phyloP scores from a whole-genome alignment of 1,284 basidiomycete species.

The Agaricales sp. region DNA sequence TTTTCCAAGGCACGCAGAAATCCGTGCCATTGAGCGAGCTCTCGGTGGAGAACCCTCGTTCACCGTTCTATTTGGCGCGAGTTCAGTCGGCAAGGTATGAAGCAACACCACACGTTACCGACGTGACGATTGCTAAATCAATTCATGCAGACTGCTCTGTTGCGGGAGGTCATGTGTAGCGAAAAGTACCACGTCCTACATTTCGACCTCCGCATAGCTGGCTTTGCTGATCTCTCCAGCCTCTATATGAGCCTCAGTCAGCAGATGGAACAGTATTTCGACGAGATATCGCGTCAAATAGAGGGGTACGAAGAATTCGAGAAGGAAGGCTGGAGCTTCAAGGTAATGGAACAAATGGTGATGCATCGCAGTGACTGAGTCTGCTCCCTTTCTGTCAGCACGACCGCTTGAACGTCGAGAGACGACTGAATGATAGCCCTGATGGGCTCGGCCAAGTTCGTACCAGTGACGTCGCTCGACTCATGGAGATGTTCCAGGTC shows the following conservation, averaged over 20 bases:
- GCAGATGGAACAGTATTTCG: conserved; percentile 76
- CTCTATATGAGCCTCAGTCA: conserved; percentile 65
- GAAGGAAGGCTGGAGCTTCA: conserved; percentile 69
- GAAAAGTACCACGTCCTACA: conserved; percentile 68
- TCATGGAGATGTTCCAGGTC: conserved; percentile 78
- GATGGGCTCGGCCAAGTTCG: conserved; percentile 36
- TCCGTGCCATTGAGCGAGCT: conserved; percentile 48
- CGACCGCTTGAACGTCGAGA: conserved; percentile 62
- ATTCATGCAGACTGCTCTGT: conserved; percentile 51
- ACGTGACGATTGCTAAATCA: conserved; percentile 4
- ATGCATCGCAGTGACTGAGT: conserved; percentile 2
- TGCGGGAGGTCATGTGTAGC: conserved; percentile 64
- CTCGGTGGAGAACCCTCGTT: conserved; percentile 67
- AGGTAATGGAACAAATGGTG: conserved; percentile 29
- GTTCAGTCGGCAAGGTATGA: conserved; percentile 64
- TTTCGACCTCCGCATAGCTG: conserved; percentile 76
- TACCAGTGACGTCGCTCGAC: conserved; percentile 70
- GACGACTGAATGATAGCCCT: conserved; percentile 36
- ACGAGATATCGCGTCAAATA: conserved; percentile 44
- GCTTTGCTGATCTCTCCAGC: conserved; percentile 70
- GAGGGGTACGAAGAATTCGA: conserved; percentile 66
- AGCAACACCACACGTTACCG: conserved; percentile 3
- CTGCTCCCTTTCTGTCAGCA: conserved; percentile 32
- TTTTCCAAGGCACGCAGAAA: conserved; percentile 56
- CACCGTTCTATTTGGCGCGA: conserved; percentile 74